Evolutionary conservation across 805 yeast genomes (phyloP), one percentile per base, ranked within the genome.

Genomic region (Candida nemodendra): DNA sequence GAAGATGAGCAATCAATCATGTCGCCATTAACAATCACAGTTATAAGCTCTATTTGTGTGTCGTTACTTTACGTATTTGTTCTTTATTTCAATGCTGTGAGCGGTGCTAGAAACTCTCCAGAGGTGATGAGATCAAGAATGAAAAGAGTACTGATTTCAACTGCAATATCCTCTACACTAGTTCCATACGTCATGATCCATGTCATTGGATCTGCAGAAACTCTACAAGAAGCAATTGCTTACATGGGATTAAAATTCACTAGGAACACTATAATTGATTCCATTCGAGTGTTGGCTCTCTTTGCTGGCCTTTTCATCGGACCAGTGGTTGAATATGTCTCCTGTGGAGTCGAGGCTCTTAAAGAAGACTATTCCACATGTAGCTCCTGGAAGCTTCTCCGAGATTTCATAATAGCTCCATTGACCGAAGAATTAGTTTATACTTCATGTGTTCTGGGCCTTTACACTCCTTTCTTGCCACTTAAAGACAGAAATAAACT

Each of bases 341-440:
- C 54, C 5, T 47, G 51, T 50, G 53, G 53, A 4, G 7, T 34
- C 9, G 36, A 18, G 3, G 7, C 38, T 11, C 23, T 42, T 25
- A 17, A 28, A 15, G 16, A 37, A 29, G 39, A 44, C 17, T 19
- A 18, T 9, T 6, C 9, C 4, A 22, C 26, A 3, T 30, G 34
- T 14, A 38, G 41, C 3, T 19, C 30, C 5, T 26, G 74, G 4
- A 56, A 60, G 18, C 78, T 79, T 1, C 23, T 78, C 17, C 59
- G 93, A 41, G 79, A 82, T 54, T 68, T 76, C 32, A 38, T 84
- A 0, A 64, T 82, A 27, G 95, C 89, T 0, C 96, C 96, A 4
- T 32, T 81, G 2, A 79, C 91, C 0, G 96, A 87, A 55, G 96
- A 87, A 54, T 45, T 85, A 19, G 72, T 84, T 2, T 87, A 79